These are phyloP conservation scores for Aspergillus sp. DNA, from an alignment of 2,329 filamentous ascomycete species.

Conservation along the genomic window DNA sequence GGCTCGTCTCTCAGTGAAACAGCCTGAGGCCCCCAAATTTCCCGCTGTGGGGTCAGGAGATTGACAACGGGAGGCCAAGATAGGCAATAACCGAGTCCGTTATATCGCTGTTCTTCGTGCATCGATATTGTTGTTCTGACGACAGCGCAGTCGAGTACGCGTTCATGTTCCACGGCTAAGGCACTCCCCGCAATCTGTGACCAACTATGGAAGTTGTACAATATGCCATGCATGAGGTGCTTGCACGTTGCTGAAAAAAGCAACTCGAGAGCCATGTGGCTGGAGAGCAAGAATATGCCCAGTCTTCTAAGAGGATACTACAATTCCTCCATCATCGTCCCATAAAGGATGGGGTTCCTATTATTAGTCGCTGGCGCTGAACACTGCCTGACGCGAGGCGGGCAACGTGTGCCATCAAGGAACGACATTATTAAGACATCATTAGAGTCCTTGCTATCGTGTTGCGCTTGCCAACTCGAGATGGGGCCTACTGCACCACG, in stretches of 20 bases:
- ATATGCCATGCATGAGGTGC: slow-evolving; percentile 2
- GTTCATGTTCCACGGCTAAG: slow-evolving; percentile 7
- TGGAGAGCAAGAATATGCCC: not conserved
- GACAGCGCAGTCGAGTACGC: not conserved
- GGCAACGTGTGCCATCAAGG: not conserved
- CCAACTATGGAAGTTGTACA: not conserved
- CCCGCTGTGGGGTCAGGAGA: not conserved
- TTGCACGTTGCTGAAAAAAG: slow-evolving; percentile 8
- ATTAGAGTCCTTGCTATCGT: not conserved
- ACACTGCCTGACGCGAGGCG: not conserved
- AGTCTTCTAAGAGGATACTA: not conserved
- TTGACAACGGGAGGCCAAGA: not conserved
- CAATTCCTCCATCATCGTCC: not conserved
- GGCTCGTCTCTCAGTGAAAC: no score
- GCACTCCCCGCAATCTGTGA: not conserved
- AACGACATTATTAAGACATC: not conserved
- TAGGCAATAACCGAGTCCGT: not conserved
- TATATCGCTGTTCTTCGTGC: not conserved
- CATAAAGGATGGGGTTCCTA: not conserved
- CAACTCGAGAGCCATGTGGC: slow-evolving; percentile 3
- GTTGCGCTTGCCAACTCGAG: not conserved
- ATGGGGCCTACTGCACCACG: slow-evolving; percentile 5
- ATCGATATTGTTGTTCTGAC: not conserved
- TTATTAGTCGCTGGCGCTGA: not conserved
- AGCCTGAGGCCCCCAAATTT: not conserved